A percentile compares a stretch with the other conserved stretches of the same genome.
phyloP scores from a whole-genome alignment of 176 grass and related monocot genomes.

The Dendrocalamus sinicus region DNA sequence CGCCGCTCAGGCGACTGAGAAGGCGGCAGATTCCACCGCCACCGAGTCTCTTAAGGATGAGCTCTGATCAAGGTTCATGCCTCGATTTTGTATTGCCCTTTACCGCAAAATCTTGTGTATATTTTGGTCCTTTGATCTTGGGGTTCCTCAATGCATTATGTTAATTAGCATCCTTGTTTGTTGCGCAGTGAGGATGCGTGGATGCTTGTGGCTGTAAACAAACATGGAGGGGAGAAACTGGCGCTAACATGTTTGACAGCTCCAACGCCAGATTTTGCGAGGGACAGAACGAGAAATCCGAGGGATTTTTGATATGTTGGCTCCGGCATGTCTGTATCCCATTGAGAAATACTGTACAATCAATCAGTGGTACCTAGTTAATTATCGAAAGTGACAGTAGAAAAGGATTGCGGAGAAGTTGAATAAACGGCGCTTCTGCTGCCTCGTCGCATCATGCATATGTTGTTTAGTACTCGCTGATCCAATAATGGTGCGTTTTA shows the following conservation, averaged over 20 bases:
- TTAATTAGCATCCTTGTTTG: background rate
- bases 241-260: conserved; percentile 46
- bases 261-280: conserved; percentile 50
- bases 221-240: conserved; percentile 32
- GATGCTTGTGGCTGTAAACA: conserved; percentile 31
- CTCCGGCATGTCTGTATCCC: conserved; percentile 28
- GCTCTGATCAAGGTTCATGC: conserved; percentile 51
- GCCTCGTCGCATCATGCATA: background rate
- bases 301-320: conserved; percentile 8
- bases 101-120: background rate
- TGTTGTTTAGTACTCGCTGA: background rate
- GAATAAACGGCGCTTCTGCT: conserved; percentile 39
- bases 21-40: background rate
- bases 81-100: background rate
- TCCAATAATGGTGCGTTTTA: background rate
- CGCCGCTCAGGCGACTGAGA: background rate
- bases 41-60: conserved; percentile 56
- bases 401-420: background rate
- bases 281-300: background rate
- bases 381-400: conserved; percentile 31
- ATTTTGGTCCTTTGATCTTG: background rate
- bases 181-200: background rate
- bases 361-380: conserved; percentile 32
- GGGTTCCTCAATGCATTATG: background rate
- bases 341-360: conserved; percentile 53